Evolutionary conservation across 352 stramenopile species (phyloP), one percentile per base, ranked within the genome.

Genomic region (Globisporangium canariense): DNA sequence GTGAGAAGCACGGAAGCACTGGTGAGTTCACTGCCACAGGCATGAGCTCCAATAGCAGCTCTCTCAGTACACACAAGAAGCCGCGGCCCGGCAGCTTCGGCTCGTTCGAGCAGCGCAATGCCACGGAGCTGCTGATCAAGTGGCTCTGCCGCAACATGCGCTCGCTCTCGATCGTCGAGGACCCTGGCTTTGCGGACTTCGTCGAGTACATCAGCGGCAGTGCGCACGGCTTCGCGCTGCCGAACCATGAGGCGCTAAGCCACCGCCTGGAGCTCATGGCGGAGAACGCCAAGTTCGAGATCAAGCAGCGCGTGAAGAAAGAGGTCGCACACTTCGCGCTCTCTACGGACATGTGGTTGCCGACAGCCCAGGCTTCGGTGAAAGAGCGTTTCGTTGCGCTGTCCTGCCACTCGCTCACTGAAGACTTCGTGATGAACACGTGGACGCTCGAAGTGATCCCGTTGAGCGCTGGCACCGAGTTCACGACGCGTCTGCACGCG

Each of bases 131-230:
- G 52, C 62, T 84, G 7, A 25, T 82, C 40, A 70, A 70, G 38
- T 84, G 76, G 76, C 53, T 84, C 46, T 68, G 69, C n/a, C 32
- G 61, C n/a, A 70, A 61, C 30, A 59, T 80, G 54, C 71, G 76
- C 5, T 61, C 76, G 18, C 65, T 81, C 11, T 67, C 69, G 11
- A 58, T 77, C 32, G 71, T 73, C 0, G 53, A 78, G 6, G 76
- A 85, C 16, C 57, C 60, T 0, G 74, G 71, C 9, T 73, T 85
- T 36, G 60, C 50, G 13, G 67, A 62, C 2, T 78, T 81, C 38
- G 62, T 70, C 9, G 62, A 66, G 22, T 71, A 67, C 40, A 63
- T 81, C 41, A 52, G 56, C 18, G 51, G 38, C 16, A 38, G 38
- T 6, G 40, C 45, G 25, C 56, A 28, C 13, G 58, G 22, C 0